Percentiles rank a stretch among this genome's conserved stretches.
Evolutionary conservation across 2,329 filamentous ascomycete species (phyloP).

Genomic region (Dactylellina leptospora): DNA sequence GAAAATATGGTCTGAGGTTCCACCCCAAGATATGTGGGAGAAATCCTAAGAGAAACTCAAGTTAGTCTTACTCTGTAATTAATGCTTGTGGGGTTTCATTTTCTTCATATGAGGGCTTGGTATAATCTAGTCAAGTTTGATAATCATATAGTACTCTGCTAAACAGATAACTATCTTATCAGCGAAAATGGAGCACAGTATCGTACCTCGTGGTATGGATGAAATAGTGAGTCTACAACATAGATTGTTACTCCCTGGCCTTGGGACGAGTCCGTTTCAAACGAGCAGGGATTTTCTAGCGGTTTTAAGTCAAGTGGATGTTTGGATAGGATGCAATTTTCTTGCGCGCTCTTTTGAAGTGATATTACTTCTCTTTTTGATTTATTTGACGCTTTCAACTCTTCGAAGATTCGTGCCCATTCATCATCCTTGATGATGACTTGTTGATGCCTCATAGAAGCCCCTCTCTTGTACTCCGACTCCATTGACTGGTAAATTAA

Average conservation of each 20-base stretch:
- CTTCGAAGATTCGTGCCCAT: no score
- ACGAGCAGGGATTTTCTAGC: background rate
- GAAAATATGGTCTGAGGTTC: conserved; percentile 1
- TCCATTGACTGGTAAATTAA: background rate
- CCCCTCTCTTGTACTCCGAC: no score
- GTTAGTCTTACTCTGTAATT: background rate
- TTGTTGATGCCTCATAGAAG: no score
- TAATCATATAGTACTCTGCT: no score
- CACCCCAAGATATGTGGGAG: background rate
- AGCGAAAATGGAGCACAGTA: no score
- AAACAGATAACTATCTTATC: no score
- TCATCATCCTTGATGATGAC: no score
- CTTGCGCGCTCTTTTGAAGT: no score
- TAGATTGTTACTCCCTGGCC: conserved; percentile 2
- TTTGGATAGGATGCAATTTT: conserved; percentile 6
- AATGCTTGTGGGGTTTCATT: background rate
- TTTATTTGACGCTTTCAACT: no score
- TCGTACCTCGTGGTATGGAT: background rate
- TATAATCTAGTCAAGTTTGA: no score
- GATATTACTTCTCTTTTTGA: no score
- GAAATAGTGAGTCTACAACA: background rate
- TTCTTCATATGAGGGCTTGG: background rate
- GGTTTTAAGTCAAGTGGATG: background rate
- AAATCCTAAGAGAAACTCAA: conserved; percentile 8
- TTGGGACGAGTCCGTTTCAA: background rate